A percentile compares a stretch with the other conserved stretches of the same genome.
These are phyloP conservation scores for Moesziomyces sp. DNA, from an alignment of 1,284 basidiomycete species.

Conservation along the genomic window DNA sequence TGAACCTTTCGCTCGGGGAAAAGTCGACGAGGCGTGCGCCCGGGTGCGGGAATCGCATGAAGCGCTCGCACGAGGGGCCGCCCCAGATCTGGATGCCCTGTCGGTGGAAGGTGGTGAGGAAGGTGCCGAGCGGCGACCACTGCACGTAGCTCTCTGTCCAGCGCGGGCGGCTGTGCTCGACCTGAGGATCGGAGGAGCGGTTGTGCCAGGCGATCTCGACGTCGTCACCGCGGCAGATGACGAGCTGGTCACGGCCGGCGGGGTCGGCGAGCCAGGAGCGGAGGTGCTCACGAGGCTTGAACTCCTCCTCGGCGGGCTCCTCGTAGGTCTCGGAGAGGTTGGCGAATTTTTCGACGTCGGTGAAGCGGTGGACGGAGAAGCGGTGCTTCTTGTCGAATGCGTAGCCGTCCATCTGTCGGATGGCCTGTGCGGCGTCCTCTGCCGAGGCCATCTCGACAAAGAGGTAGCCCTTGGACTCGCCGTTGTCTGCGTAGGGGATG, in stretches of 20 bases:
- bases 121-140: slow-evolving; percentile 97
- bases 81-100: slow-evolving; percentile 98
- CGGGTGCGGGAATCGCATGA: slow-evolving; percentile 92
- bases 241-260: slow-evolving; percentile 93
- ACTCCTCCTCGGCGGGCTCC: slow-evolving; percentile 83
- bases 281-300: slow-evolving; percentile 90
- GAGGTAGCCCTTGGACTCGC: slow-evolving; percentile 73
- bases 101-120: slow-evolving; percentile 90
- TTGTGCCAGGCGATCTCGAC: slow-evolving; percentile 94
- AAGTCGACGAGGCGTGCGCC: slow-evolving; percentile 96
- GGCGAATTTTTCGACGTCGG: slow-evolving; percentile 88
- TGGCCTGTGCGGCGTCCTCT: slow-evolving; percentile 84
- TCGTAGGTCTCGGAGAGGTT: slow-evolving; percentile 84
- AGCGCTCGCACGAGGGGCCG: slow-evolving; percentile 84
- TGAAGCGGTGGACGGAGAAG: slow-evolving; percentile 89
- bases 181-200: slow-evolving; percentile 85
- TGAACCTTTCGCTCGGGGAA: slow-evolving; percentile 94
- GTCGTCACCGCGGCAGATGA: slow-evolving; percentile 91
- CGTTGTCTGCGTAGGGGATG: slow-evolving; percentile 67
- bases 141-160: slow-evolving; percentile 98
- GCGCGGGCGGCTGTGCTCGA: slow-evolving; percentile 77
- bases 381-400: slow-evolving; percentile 92
- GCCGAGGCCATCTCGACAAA: slow-evolving; percentile 87
- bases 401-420: slow-evolving; percentile 83
- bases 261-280: slow-evolving; percentile 93